Evolutionary conservation across 352 stramenopile species (phyloP).

Genomic region (Aphanomyces stellatus): DNA sequence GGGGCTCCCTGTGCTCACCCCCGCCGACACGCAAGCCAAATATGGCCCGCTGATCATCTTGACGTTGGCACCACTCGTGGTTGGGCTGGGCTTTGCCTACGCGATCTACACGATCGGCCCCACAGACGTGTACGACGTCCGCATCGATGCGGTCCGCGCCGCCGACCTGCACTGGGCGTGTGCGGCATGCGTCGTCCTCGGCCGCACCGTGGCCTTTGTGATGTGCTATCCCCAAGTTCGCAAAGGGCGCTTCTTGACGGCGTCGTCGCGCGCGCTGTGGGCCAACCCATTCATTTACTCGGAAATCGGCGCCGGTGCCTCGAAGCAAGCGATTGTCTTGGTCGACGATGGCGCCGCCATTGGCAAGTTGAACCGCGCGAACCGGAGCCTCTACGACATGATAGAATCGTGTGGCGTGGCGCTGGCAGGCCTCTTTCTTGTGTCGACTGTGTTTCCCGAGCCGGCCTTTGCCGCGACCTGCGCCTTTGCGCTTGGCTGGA

Average conservation of each 20-base stretch:
- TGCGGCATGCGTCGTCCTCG: constrained; percentile 2
- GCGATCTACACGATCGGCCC: not conserved
- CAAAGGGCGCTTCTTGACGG: not conserved
- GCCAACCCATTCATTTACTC: constrained; percentile 17
- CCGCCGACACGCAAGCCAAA: not conserved
- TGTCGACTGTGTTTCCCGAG: not conserved
- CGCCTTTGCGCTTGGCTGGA: not conserved
- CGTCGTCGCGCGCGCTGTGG: not conserved
- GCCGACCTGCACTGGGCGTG: not conserved
- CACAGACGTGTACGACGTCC: not conserved
- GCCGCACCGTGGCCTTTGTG: constrained; percentile 1
- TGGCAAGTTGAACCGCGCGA: not conserved
- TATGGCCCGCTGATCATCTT: not conserved
- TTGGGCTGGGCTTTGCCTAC: constrained; percentile 2
- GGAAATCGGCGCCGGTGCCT: not conserved
- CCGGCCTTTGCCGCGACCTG: not conserved
- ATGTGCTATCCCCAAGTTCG: not conserved
- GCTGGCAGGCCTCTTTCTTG: not conserved
- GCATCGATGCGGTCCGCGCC: not conserved
- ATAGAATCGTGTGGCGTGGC: not conserved
- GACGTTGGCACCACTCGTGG: not conserved
- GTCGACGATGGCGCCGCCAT: not conserved
- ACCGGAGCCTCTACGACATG: not conserved
- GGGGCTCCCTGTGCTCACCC: not conserved
- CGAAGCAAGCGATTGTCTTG: not conserved